These are phyloP conservation scores for Odonthalia washingtoniensis DNA, from an alignment of 31 red algal genomes.

Conservation along the genomic window DNA sequence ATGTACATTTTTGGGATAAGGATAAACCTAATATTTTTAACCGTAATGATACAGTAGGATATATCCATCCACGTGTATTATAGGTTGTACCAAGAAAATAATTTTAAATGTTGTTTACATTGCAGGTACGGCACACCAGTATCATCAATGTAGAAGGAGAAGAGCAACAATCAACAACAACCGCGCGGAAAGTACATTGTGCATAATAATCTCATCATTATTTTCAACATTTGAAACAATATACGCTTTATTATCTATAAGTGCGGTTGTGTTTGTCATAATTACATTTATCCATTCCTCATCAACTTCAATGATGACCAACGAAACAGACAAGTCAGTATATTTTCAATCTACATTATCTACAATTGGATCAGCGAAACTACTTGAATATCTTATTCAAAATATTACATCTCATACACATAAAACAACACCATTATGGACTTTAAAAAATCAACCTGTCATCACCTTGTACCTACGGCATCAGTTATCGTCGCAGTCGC, in stretches of 20 bases:
- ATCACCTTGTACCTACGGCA: not conserved
- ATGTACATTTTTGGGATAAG: too few relatives aligned
- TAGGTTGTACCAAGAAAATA: too few relatives aligned
- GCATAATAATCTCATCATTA: too few relatives aligned
- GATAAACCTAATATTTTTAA: too few relatives aligned
- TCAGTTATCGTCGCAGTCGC: constrained; percentile 24
- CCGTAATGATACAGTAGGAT: too few relatives aligned
- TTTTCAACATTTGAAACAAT: not conserved
- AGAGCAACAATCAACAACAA: too few relatives aligned
- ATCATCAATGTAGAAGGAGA: too few relatives aligned
- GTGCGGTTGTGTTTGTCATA: not conserved
- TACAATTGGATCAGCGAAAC: not conserved
- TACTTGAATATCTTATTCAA: not conserved
- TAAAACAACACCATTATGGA: not conserved
- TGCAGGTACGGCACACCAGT: too few relatives aligned
- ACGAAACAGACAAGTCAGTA: not conserved
- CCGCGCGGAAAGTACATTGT: too few relatives aligned
- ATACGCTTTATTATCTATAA: not conserved
- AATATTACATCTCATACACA: too few relatives aligned
- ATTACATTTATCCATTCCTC: not conserved
- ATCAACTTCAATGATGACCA: not conserved
- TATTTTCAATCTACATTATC: not conserved
- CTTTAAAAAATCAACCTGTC: not conserved
- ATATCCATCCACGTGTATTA: too few relatives aligned
- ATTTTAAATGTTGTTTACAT: too few relatives aligned